These are phyloP conservation scores for Scheffersomyces amazonensis DNA, from an alignment of 805 yeast species.

Conservation along the genomic window DNA sequence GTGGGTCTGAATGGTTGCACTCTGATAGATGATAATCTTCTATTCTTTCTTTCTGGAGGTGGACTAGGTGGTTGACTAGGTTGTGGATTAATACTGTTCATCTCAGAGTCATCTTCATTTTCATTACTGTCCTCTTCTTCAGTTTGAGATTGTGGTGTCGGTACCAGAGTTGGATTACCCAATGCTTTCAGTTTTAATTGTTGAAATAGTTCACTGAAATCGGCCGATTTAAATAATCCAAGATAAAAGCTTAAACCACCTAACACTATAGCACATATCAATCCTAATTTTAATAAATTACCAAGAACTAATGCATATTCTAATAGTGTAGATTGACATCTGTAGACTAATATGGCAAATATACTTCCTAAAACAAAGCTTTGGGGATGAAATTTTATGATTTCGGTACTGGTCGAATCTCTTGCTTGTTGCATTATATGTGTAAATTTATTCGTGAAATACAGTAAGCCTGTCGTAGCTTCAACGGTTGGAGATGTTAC, in stretches of 20 bases:
- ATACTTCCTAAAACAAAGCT: conserved; percentile 26
- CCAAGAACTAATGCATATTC: conserved; percentile 16
- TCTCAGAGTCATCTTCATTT: no score
- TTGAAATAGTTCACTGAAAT: background rate
- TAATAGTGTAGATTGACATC: conserved; percentile 18
- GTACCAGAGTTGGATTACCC: background rate
- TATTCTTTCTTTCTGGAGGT: conserved; percentile 9
- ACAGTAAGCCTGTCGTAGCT: no score
- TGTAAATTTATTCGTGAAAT: no score
- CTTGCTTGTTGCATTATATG: background rate
- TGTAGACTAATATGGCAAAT: conserved; percentile 18
- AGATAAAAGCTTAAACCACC: conserved; percentile 26
- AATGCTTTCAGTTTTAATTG: background rate
- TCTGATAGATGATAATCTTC: conserved; percentile 17
- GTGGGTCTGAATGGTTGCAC: conserved; percentile 17
- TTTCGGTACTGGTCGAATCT: background rate
- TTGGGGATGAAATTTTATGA: conserved; percentile 18
- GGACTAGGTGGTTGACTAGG: background rate
- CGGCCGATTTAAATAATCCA: conserved; percentile 18
- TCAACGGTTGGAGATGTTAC: no score
- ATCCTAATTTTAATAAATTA: conserved; percentile 18
- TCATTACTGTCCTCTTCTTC: background rate
- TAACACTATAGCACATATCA: conserved; percentile 19
- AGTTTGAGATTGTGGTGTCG: background rate
- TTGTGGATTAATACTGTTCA: no score